Base-by-base conservation (phyloP, 2,329 filamentous ascomycete genomes). In the Sarocladium kiliense region DNA sequence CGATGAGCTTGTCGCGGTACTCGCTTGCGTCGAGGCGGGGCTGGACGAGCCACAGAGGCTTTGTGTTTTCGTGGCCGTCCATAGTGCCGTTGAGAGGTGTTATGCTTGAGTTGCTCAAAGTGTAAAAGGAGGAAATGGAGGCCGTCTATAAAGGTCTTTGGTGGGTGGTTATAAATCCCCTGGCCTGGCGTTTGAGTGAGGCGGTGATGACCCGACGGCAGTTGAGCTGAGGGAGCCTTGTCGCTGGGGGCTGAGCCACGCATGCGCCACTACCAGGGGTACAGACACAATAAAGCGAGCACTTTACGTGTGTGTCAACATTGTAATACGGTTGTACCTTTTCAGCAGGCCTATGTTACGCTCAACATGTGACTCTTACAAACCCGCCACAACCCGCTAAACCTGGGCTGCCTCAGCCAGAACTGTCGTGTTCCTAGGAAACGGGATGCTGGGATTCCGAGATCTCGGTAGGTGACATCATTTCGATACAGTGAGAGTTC, bases 1-100 rank as follows among this genome's bases (percentile, higher is more conserved):
- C 64, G 36, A 66, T 64, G 54, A 66, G 64, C 57, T 59, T 63
- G 57, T 65, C 64, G 56, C 64, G 61, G 37, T 66, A 65, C n/a
- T 60, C 59, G 42, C 47, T 53, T 2, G 64, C 64, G 54, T 65
- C 64, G 34, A 65, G 63, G 5, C 64, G 61, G 6, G 64, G 64
- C 41, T 60, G 60, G 54, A 66, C 55, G 42, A 66, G 64, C 64
- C 64, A 66, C 21, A 65, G 64, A 2, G 63, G 63, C 56, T 65
- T 64, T 12, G 55, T 59, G 19, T 62, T 47, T 6, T 32, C 30
- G 44, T 27, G 7, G 21, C 12, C 57, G 57, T 26, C 26, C 50
- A 26, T 39, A 3, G 32, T 53, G 26, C 12, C 19, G 41, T 18
- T 14, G 3, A 25, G 19, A 7, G 41, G n/a, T 45, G 41, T 23